Conservation (phyloP, 768 basidiomycete genomes). For the Phlegmacium glaucopus region DNA sequence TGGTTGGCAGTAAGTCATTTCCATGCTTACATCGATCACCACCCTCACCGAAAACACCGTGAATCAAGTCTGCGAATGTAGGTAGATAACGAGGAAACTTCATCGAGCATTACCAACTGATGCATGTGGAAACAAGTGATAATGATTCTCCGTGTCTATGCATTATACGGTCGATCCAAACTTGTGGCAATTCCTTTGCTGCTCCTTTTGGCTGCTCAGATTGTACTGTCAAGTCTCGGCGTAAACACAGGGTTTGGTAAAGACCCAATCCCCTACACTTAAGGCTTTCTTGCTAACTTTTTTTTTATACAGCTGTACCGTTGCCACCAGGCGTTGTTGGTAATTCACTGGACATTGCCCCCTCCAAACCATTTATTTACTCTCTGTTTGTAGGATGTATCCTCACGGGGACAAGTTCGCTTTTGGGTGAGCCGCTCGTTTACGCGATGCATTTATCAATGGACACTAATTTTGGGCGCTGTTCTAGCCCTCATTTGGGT, state of each 20-base stretch:
- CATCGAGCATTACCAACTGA: background rate
- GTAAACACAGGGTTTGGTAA: constrained; percentile 23
- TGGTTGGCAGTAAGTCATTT: constrained; percentile 23
- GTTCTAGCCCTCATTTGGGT: constrained; percentile 15
- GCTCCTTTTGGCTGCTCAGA: constrained; percentile 21
- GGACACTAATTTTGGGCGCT: background rate
- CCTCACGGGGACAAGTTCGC: constrained; percentile 14
- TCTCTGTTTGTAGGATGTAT: constrained; percentile 21
- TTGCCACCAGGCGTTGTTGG: constrained; percentile 22
- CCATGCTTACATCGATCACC: background rate
- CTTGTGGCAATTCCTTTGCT: constrained; percentile 17
- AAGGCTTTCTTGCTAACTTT: background rate
- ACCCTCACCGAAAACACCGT: background rate
- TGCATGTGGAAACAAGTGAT: constrained; percentile 16
- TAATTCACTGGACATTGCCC: constrained; percentile 1
- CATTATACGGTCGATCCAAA: constrained; percentile 21
- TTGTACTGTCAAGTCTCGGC: constrained; percentile 20
- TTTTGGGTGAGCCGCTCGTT: constrained; percentile 17
- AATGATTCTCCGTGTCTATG: constrained; percentile 31
- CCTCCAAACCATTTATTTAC: background rate
- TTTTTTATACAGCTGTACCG: constrained; percentile 15
- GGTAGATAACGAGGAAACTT: background rate
- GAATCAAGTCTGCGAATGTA: constrained; percentile 20
- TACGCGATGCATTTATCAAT: background rate
- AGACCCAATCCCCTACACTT: background rate